Evolutionary conservation across 371 early-diverging fungal genomes (phyloP), one percentile per base, ranked within the genome.

Genomic region (Funneliformis caledonium): DNA sequence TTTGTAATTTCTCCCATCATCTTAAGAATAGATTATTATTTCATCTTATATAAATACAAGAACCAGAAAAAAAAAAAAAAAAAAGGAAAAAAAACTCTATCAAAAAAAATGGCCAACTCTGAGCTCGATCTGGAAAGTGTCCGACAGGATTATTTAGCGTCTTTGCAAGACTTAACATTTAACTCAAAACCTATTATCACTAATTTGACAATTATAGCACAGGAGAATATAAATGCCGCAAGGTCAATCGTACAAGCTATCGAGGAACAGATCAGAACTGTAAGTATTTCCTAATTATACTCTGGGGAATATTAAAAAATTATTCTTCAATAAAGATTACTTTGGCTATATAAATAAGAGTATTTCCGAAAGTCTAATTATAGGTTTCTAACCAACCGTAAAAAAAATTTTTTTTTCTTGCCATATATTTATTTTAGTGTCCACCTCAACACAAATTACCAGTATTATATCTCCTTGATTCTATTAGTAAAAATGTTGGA

Each of bases 181-280:
- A 96, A 94, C 86, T 94, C 94, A 69, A 94, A 94, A 81, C 97
- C 97, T 10, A 94, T 97, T 84, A 97, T 97, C 84, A 94, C 92
- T 61, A 93, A 90, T 78, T 87, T 97, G 77, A 96, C 98, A 16
- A 93, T 93, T 67, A 88, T 92, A 76, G 98, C 98, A 14, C 91
- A 92, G 81, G 94, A 94, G 81, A 92, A 94, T 84, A 76, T 88
- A 42, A 61, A 81, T 59, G 89, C 89, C 5, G 92, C 96, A 12
- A 85, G 86, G 50, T 88, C 88, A 19, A 94, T 97, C 81, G 94
- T 96, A 48, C 90, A 90, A 77, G 93, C 93, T 42, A 94, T 97
- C 67, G 96, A 95, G 83, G 92, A 94, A 65, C 93, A 92, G 82
- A 84, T 97, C 70, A 85, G 90, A 84, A 88, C 87, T 74, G 97